A percentile compares a stretch with the other conserved stretches of the same genome.
Conservation (phyloP, 768 basidiomycete species). For the Rhodotorula kratochvilovae region DNA sequence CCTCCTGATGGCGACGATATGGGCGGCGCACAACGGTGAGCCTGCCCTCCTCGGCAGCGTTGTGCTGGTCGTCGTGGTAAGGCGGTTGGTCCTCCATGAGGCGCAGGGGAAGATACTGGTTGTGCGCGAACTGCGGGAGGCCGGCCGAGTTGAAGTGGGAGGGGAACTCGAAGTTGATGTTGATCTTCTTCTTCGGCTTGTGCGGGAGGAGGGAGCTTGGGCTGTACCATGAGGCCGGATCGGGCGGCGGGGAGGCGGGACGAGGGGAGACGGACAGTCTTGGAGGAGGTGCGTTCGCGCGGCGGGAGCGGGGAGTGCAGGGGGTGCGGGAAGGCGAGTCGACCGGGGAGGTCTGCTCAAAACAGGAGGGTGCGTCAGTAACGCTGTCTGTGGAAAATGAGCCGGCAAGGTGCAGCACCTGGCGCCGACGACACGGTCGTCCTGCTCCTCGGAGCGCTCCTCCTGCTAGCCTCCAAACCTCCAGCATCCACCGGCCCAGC, state of each 20-base stretch:
- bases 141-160: not conserved
- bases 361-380: too few relatives aligned
- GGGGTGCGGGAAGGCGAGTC: not conserved
- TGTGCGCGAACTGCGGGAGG: not conserved
- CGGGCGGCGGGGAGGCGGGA: not conserved
- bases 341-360: not conserved
- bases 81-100: not conserved
- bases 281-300: too few relatives aligned
- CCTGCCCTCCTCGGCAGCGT: not conserved
- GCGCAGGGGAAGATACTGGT: conserved; percentile 16
- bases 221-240: not conserved
- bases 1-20: not conserved
- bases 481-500: too few relatives aligned
- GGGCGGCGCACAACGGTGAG: not conserved
- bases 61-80: not conserved
- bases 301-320: too few relatives aligned
- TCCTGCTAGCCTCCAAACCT: not conserved
- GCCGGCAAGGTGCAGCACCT: too few relatives aligned
- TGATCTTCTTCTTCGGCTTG: not conserved
- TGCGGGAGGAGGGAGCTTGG: not conserved
- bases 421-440: not conserved
- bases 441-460: not conserved
- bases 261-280: too few relatives aligned
- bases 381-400: too few relatives aligned
- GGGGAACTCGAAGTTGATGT: conserved; percentile 21